These are phyloP conservation scores for Clavulina sp. DNA, from an alignment of 768 basidiomycete species.

Conservation along the genomic window DNA sequence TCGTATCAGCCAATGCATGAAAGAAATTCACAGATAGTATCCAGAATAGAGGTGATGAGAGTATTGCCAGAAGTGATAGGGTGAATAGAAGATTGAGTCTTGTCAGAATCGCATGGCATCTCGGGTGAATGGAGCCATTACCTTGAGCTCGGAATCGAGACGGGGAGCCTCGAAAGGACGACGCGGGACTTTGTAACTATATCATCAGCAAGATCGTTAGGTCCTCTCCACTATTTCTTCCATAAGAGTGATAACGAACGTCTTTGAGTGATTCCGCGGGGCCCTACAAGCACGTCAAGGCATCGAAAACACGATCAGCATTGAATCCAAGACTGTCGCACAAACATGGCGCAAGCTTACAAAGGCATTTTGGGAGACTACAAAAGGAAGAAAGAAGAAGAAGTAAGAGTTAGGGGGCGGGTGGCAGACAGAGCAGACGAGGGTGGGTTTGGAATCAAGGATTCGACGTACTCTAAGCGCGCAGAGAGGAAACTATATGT, in stretches of 20 bases:
- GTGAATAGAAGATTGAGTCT: neutral
- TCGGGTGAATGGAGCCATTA: slow-evolving; percentile 20
- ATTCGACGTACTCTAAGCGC: too few relatives aligned
- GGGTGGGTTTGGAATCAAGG: too few relatives aligned
- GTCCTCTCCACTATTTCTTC: neutral
- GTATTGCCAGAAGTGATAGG: too few relatives aligned
- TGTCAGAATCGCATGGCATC: neutral
- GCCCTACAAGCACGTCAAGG: slow-evolving; percentile 46
- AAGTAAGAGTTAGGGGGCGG: too few relatives aligned
- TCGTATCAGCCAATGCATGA: neutral
- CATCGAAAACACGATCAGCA: too few relatives aligned
- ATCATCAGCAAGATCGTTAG: slow-evolving; percentile 9
- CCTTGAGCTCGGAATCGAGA: slow-evolving; percentile 99
- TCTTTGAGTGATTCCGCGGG: slow-evolving; percentile 84
- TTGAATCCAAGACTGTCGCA: slow-evolving; percentile 6
- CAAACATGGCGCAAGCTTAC: too few relatives aligned
- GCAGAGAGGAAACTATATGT: too few relatives aligned
- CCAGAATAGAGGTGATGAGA: too few relatives aligned
- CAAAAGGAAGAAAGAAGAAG: too few relatives aligned
- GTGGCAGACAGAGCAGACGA: too few relatives aligned
- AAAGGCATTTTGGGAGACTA: too few relatives aligned
- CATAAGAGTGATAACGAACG: slow-evolving; percentile 38
- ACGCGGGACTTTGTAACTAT: slow-evolving; percentile 96
- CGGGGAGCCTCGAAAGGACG: slow-evolving; percentile 93
- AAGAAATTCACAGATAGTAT: neutral